Base-by-base conservation (phyloP, 306 rosid species). In the Dalbergia cultrata region DNA sequence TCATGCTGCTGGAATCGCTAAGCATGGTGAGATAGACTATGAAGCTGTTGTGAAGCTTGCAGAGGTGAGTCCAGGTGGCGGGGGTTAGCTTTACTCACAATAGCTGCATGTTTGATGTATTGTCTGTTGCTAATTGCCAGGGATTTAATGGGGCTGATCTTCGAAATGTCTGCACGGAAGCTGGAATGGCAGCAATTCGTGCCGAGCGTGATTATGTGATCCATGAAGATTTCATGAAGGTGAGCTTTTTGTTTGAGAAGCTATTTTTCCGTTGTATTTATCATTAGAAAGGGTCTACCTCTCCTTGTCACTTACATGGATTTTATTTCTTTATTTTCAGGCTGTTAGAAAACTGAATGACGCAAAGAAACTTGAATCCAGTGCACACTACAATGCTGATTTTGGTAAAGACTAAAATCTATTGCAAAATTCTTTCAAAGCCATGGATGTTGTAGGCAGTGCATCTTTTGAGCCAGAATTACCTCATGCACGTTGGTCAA, bases 181-280 rank as follows among this genome's bases (percentile, higher is more conserved):
- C 99, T 82, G 99, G 99, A 75, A 95, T 95, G 98, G 86, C 93
- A 7, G 99, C 99, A 5, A 96, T 96, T 75, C 96, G 99, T 17
- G 99, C 96, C 12, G 99, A 96, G 77, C 93, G 99, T 18, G 98
- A 93, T 82, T 96, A 93, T 66, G 99, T 96, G 77, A 91, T 90
- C 74, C 99, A 96, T 39, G 98, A 92, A 85, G 99, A 96, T 84
- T 96, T 95, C 86, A 96, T 96, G 98, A 96, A 96, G 94, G 99
- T 86, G 77, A 77, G 45, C 39, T 45, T 21, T 11, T 73, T 76
- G 58, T 79, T 39, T 22, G 14, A 35, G 39, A 73, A 77, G 39
- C 39, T 33, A 19, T 17, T 41, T 74, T 34, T n/a, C 6, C 2
- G 2, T 4, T 45, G 18, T 77, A 21, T 65, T 71, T 19, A 17